These are phyloP conservation scores for Cytospora piceae DNA, from an alignment of 2,329 filamentous ascomycete species.

Conservation along the genomic window DNA sequence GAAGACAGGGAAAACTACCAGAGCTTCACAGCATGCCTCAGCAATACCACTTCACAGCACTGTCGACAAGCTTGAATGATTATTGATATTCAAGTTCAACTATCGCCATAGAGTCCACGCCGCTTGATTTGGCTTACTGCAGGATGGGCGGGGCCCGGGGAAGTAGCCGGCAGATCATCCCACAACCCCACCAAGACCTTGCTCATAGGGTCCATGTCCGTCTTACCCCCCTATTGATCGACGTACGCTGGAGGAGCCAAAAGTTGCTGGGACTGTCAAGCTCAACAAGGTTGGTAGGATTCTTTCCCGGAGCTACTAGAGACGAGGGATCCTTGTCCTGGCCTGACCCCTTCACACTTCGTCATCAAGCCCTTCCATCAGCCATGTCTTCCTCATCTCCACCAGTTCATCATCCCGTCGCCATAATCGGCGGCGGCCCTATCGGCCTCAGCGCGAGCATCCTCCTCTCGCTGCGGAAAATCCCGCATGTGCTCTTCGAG, in stretches of 20 bases:
- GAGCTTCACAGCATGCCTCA: too few species aligned
- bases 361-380: neutral
- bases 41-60: too few species aligned
- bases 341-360: too few species aligned
- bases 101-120: too few species aligned
- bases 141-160: neutral
- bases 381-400: neutral
- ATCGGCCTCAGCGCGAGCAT: constrained; percentile 30
- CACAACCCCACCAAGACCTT: neutral
- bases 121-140: too few species aligned
- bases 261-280: neutral
- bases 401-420: constrained; percentile 14
- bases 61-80: too few species aligned
- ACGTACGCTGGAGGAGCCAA: neutral
- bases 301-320: neutral
- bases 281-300: neutral
- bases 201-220: neutral
- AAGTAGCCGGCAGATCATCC: neutral
- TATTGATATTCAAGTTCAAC: too few species aligned
- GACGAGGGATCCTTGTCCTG: too few species aligned
- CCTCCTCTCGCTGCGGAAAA: constrained; percentile 27
- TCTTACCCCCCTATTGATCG: neutral
- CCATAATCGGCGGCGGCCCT: constrained; percentile 25
- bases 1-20: too few species aligned
- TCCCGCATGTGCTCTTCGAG: constrained; percentile 31